A percentile compares a stretch with the other conserved stretches of the same genome.
Evolutionary conservation across 495 filamentous ascomycete genomes (phyloP).

Genomic region (Oidiodendron maius): DNA sequence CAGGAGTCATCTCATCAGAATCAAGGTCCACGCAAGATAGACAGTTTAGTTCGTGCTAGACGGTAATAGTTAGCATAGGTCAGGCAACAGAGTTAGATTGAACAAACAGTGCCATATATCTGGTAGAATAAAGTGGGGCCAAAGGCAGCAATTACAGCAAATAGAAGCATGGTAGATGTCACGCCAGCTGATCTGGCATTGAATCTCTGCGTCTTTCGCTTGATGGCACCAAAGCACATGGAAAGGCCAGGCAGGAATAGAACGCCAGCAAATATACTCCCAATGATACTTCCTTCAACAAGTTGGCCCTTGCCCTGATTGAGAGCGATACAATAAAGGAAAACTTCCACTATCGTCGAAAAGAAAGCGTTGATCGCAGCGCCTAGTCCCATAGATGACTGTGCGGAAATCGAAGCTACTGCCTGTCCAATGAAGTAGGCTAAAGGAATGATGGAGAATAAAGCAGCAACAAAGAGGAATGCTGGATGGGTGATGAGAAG

Average conservation of each 20-base stretch:
- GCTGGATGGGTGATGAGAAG: constrained; percentile 70
- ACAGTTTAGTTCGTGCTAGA: constrained; percentile 85
- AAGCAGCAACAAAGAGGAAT: constrained; percentile 76
- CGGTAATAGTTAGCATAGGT: constrained; percentile 26
- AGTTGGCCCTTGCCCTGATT: constrained; percentile 88
- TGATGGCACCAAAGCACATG: constrained; percentile 98
- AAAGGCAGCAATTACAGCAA: constrained; percentile 96
- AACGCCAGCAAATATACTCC: constrained; percentile 95
- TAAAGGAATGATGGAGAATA: constrained; percentile 92
- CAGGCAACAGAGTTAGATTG: background rate
- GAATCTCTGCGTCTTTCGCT: constrained; percentile 97
- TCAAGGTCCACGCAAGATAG: constrained; percentile 58
- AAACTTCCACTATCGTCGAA: constrained; percentile 97
- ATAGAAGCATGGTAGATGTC: constrained; percentile 96
- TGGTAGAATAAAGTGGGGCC: constrained; percentile 98
- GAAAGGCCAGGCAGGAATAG: constrained; percentile 94
- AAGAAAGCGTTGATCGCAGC: constrained; percentile 99
- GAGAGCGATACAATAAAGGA: constrained; percentile 92
- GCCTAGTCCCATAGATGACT: constrained; percentile 99
- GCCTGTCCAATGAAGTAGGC: constrained; percentile 99
- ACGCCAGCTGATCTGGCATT: constrained; percentile 96
- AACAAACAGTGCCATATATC: constrained; percentile 86
- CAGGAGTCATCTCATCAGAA: constrained; percentile 26
- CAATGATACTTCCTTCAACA: constrained; percentile 94
- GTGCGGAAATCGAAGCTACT: constrained; percentile 97